Conservation (phyloP, 1,139 yeast species). For the Geotrichum carabidarum region DNA sequence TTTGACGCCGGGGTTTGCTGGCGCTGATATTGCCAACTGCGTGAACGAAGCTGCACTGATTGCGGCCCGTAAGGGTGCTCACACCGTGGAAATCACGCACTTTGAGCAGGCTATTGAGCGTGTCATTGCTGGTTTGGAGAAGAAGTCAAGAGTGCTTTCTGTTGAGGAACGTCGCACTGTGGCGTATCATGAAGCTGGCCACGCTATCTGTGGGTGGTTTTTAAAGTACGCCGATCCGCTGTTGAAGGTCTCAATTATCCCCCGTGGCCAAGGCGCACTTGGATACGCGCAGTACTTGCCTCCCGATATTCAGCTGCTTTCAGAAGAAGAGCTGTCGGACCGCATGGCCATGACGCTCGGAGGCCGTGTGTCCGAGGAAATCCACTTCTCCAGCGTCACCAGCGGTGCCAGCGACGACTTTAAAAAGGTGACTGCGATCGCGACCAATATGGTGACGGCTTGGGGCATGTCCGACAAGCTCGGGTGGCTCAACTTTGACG, state of each 20-base stretch:
- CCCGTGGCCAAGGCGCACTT: conserved; percentile 92
- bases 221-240: conserved; percentile 85
- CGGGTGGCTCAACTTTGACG: conserved; percentile 77
- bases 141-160: conserved; percentile 77
- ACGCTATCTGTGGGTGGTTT: conserved; percentile 97
- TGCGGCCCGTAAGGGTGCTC: conserved; percentile 80
- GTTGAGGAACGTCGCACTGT: conserved; percentile 83
- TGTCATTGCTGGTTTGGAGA: conserved; percentile 92
- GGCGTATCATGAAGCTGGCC: conserved; percentile 98
- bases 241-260: conserved; percentile 89
- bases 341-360: conserved; percentile 96
- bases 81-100: conserved; percentile 62
- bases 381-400: conserved; percentile 84
- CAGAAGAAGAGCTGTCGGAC: conserved; percentile 71
- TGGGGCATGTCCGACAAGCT: conserved; percentile 86
- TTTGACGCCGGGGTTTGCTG: conserved; percentile 93
- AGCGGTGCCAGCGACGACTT: conserved; percentile 96
- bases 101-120: conserved; percentile 96
- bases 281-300: conserved; percentile 99
- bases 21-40: conserved; percentile 96
- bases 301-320: conserved; percentile 78
- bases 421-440: conserved; percentile 89
- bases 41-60: conserved; percentile 95
- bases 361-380: conserved; percentile 91
- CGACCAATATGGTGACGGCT: conserved; percentile 83